phyloP scores from a whole-genome alignment of 345 rosid genomes.

The Toxicodendron radicans region DNA sequence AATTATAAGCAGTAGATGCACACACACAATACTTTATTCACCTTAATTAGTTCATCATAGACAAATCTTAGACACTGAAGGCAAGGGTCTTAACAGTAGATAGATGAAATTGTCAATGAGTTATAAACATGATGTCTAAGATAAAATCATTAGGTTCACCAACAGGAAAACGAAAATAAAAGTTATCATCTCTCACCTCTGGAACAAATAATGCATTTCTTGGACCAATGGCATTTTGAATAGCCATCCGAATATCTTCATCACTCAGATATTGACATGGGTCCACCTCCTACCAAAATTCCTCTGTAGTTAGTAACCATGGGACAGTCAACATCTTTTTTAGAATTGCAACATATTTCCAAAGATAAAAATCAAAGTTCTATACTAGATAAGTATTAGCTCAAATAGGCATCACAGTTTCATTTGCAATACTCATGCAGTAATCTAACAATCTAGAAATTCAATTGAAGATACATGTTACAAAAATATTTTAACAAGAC shows the following conservation, averaged over 20 bases:
- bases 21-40: slow-evolving; percentile 22
- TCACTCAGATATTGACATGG: slow-evolving; percentile 66
- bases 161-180: slow-evolving; percentile 8
- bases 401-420: too few relatives aligned
- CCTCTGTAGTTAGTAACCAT: too few relatives aligned
- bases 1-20: too few relatives aligned
- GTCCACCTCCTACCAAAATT: slow-evolving; percentile 53
- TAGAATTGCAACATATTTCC: too few relatives aligned
- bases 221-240: slow-evolving; percentile 66
- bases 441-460: too few relatives aligned
- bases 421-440: too few relatives aligned
- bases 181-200: slow-evolving; percentile 39
- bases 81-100: slow-evolving; percentile 62
- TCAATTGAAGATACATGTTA: too few relatives aligned
- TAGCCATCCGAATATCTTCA: slow-evolving; percentile 65
- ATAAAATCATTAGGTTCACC: slow-evolving; percentile 3
- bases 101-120: slow-evolving; percentile 6
- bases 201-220: slow-evolving; percentile 65
- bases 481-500: too few relatives aligned
- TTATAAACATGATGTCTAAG: not conserved
- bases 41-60: slow-evolving; percentile 67
- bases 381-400: too few relatives aligned
- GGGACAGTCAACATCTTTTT: too few relatives aligned
- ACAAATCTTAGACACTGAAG: slow-evolving; percentile 67
- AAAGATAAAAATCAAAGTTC: too few relatives aligned